Evolutionary conservation across 768 basidiomycete genomes (phyloP).

Genomic region (Hygrophoropsis aurantiaca): DNA sequence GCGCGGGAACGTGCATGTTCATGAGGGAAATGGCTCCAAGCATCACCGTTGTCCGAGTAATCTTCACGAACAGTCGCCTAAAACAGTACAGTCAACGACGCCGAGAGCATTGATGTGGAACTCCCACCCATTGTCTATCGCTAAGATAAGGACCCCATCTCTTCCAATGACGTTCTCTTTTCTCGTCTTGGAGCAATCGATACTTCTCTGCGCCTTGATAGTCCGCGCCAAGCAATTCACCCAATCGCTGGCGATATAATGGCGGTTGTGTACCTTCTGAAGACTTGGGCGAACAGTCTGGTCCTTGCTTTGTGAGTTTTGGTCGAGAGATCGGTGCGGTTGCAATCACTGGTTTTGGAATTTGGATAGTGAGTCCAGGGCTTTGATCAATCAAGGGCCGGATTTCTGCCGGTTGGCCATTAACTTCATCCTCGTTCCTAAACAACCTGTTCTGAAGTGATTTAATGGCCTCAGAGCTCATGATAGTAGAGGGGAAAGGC

Average conservation of each 20-base stretch:
- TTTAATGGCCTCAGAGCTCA: constrained; percentile 49
- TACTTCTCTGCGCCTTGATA: constrained; percentile 84
- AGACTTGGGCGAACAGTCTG: constrained; percentile 13
- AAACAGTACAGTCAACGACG: constrained; percentile 9
- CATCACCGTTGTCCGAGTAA: constrained; percentile 95
- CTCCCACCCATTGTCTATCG: constrained; percentile 93
- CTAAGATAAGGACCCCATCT: constrained; percentile 98
- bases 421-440: constrained; percentile 36
- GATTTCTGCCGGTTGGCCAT: constrained; percentile 15
- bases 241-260: constrained; percentile 65
- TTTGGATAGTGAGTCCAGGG: constrained; percentile 61
- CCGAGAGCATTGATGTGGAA: neutral
- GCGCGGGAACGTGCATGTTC: constrained; percentile 91
- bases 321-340: constrained; percentile 41
- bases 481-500: constrained; percentile 20
- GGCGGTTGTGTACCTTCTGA: constrained; percentile 12
- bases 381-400: constrained; percentile 18
- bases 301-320: constrained; percentile 42
- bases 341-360: constrained; percentile 52
- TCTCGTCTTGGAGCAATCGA: constrained; percentile 81
- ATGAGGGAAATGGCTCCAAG: constrained; percentile 94
- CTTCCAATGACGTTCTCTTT: constrained; percentile 91
- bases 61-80: constrained; percentile 98
- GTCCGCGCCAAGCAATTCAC: constrained; percentile 58
- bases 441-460: constrained; percentile 78